phyloP scores from a whole-genome alignment of 2,329 filamentous ascomycete genomes.

The Ophiosphaerella narmari region DNA sequence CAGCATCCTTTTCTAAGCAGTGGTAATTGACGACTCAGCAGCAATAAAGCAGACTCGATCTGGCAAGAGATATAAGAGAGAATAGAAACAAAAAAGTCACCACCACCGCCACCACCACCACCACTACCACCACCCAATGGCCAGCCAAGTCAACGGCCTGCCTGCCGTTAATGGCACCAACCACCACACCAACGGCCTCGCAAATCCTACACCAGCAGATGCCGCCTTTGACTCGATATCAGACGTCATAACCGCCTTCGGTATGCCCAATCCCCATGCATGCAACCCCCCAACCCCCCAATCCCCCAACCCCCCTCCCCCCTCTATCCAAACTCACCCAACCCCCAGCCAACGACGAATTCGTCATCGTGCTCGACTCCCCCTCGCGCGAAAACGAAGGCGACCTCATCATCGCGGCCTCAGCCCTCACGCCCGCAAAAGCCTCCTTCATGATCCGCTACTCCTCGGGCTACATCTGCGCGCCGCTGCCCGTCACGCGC shows the following conservation, averaged over 20 bases:
- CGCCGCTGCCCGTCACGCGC: constrained; percentile 73
- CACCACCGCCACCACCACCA: neutral
- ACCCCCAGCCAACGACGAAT: constrained; percentile 66
- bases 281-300: too few relatives aligned
- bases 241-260: constrained; percentile 52
- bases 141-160: constrained; percentile 13
- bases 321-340: constrained; percentile 9
- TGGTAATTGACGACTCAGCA: constrained; percentile 1
- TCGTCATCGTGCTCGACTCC: constrained; percentile 94
- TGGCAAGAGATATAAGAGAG: neutral
- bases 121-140: neutral
- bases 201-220: constrained; percentile 36
- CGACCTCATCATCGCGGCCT: constrained; percentile 92
- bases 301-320: too few relatives aligned
- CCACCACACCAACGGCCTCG: constrained; percentile 19
- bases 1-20: constrained; percentile 26
- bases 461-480: constrained; percentile 88
- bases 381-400: constrained; percentile 95
- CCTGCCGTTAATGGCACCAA: constrained; percentile 22
- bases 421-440: constrained; percentile 81
- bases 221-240: constrained; percentile 54
- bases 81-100: neutral
- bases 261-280: constrained; percentile 27
- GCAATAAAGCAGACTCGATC: neutral
- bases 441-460: constrained; percentile 96